Conservation (phyloP, 345 rosid species). For the Raphanus sativus region DNA sequence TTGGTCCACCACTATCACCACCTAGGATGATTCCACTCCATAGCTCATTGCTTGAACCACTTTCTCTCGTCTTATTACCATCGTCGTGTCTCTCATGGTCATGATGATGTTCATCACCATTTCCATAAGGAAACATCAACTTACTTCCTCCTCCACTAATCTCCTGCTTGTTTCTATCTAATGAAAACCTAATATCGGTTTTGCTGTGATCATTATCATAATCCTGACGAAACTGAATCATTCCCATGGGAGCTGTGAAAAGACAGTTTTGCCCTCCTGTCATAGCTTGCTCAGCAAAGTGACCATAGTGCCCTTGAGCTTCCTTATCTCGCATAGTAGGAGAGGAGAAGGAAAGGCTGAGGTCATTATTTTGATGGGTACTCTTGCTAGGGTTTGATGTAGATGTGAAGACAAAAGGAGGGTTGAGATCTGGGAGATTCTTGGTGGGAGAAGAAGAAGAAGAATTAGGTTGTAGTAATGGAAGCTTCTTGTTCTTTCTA, state of each 20-base stretch:
- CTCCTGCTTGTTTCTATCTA: constrained; percentile 22
- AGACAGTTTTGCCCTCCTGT: constrained; percentile 28
- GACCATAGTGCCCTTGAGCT: constrained; percentile 22
- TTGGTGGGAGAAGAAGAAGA: constrained; percentile 32
- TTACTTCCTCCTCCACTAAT: constrained; percentile 29
- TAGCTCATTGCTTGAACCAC: constrained; percentile 42
- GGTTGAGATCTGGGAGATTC: constrained; percentile 36
- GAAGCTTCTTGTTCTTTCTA: constrained; percentile 39
- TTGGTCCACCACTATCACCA: constrained; percentile 44
- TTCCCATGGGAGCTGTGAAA: constrained; percentile 32
- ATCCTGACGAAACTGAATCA: constrained; percentile 39
- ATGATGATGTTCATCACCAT: constrained; percentile 16
- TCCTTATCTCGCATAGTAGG: constrained; percentile 16
- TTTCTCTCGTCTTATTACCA: constrained; percentile 38
- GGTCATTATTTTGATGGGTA: constrained; percentile 14
- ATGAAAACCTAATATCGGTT: constrained; percentile 23
- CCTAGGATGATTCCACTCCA: constrained; percentile 43
- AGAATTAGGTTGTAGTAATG: constrained; percentile 22
- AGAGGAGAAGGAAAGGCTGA: constrained; percentile 29
- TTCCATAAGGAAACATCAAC: constrained; percentile 32
- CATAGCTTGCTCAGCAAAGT: constrained; percentile 1
- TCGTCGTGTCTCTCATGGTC: constrained; percentile 32
- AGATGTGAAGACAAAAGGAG: constrained; percentile 35
- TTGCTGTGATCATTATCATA: constrained; percentile 25
- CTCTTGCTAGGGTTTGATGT: constrained; percentile 36